Base-by-base conservation (phyloP, 2,329 filamentous ascomycete genomes). In the Sporothrix humicola region DNA sequence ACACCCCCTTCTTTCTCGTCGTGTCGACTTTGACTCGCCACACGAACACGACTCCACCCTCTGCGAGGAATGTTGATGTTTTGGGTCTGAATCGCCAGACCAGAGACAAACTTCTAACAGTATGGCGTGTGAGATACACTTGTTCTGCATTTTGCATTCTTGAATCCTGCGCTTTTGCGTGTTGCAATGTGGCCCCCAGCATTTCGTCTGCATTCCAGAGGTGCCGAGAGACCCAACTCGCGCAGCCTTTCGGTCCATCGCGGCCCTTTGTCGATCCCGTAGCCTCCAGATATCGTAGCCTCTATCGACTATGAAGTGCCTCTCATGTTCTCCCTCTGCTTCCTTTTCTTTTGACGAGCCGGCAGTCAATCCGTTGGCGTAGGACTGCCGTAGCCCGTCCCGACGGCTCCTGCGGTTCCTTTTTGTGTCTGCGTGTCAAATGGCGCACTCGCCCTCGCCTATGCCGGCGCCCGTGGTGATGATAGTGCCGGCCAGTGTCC, bases 11-110 rank as follows among this genome's bases (percentile, higher is more conserved):
- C 10, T 12, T 7, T 7, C 17, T 54, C 3, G 17, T 8, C 20
- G 2, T 48, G 37, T 65, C 59, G n/a, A 37, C n/a, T 65, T 65
- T 37, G 17, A 46, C 59, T 37, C 31, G 31, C 37, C 37, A 9
- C 26, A 42, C 31, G 26, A 61, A 52, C n/a, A 54, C 52, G 52
- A 12, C 37, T 65, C 37, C 59, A 65, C 59, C 59, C 59, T 65
- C 59, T 65, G 37, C 13, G n/a, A 65, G 59, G 59, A 65, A 65
- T 65, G 59, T 44, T 65, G 37, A 46, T 65, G 20, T 61, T 37
- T n/a, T 63, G 26, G 7, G 52, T 56, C 15, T 26, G 2, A 6
- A n/a, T 37, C 23, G n/a, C 50, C n/a, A n/a, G 48, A 63, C 59
- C 15, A 9, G 12, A 44, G 31, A 9, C 44, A 44, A 44, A 15